Conservation (phyloP, 306 rosid species). For the Begonia loranthoides region DNA sequence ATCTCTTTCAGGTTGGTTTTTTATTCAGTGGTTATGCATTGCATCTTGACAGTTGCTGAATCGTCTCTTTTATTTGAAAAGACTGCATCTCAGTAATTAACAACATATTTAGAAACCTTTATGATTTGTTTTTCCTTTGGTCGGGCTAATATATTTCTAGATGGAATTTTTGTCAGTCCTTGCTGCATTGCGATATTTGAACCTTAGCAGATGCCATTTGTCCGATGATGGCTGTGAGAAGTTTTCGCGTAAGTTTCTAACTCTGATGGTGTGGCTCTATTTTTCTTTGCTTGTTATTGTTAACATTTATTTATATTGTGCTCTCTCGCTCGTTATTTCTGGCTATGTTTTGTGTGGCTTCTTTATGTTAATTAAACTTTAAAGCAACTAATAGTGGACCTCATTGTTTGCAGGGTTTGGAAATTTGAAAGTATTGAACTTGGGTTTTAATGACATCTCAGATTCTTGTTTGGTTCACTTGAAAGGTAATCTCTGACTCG, state of each 20-base stretch:
- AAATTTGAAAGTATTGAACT: slow-evolving; percentile 59
- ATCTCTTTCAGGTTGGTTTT: slow-evolving; percentile 64
- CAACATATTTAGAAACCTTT: too few relatives aligned
- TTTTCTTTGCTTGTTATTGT: background rate
- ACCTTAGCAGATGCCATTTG: slow-evolving; percentile 65
- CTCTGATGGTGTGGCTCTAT: slow-evolving; percentile 7
- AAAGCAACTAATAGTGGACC: slow-evolving; percentile 4
- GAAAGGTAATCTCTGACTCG: slow-evolving; percentile 40
- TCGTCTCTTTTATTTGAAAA: too few relatives aligned
- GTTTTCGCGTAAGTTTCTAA: slow-evolving; percentile 60
- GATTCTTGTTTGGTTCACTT: slow-evolving; percentile 65
- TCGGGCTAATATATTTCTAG: slow-evolving; percentile 15
- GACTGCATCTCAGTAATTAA: too few relatives aligned
- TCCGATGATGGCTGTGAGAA: slow-evolving; percentile 51
- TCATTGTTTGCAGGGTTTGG: slow-evolving; percentile 43
- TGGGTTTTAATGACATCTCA: slow-evolving; percentile 62
- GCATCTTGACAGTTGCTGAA: too few relatives aligned
- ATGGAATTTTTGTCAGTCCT: slow-evolving; percentile 37
- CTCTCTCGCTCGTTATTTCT: background rate
- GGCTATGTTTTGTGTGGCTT: background rate
- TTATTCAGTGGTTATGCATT: background rate
- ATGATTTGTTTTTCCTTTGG: background rate
- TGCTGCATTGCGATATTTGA: slow-evolving; percentile 51
- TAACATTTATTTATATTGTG: background rate
- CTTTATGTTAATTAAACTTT: background rate